phyloP scores from a whole-genome alignment of 495 filamentous ascomycete genomes.

The Neurospora sp. region DNA sequence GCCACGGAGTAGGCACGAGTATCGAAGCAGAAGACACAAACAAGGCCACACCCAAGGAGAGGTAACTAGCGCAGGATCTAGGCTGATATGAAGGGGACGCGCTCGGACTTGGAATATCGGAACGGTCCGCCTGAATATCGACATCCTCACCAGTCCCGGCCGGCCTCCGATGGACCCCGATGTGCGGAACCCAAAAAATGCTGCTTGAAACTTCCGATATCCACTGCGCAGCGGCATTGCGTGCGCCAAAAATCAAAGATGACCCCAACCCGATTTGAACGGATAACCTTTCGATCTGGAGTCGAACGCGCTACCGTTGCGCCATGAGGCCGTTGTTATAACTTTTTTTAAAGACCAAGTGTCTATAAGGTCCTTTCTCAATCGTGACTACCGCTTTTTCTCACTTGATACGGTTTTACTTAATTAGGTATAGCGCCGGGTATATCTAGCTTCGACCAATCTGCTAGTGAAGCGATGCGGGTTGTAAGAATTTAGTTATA shows the following conservation, averaged over 20 bases:
- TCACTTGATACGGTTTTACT: too few species aligned
- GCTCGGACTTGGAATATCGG: neutral
- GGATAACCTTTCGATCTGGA: slow-evolving; percentile 38
- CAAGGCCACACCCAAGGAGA: neutral
- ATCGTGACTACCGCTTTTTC: too few species aligned
- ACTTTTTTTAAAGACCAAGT: neutral
- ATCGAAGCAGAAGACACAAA: neutral
- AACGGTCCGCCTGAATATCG: neutral
- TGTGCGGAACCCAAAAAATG: neutral
- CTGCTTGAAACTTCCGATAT: neutral
- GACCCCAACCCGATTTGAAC: slow-evolving; percentile 6
- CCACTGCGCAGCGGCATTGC: neutral
- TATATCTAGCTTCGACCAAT: too few species aligned
- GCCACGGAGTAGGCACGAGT: neutral
- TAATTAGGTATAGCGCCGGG: too few species aligned
- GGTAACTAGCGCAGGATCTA: neutral
- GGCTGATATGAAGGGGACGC: neutral
- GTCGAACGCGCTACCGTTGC: slow-evolving; percentile 37
- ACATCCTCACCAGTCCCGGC: neutral
- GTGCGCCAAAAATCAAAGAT: neutral
- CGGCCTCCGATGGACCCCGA: neutral
- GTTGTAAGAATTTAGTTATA: too few species aligned
- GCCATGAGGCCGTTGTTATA: slow-evolving; percentile 2
- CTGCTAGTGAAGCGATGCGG: too few species aligned
- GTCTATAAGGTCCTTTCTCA: neutral